These are phyloP conservation scores for Aurantiochytrium sp. DNA, from an alignment of 108 stramenopile species.

Conservation along the genomic window DNA sequence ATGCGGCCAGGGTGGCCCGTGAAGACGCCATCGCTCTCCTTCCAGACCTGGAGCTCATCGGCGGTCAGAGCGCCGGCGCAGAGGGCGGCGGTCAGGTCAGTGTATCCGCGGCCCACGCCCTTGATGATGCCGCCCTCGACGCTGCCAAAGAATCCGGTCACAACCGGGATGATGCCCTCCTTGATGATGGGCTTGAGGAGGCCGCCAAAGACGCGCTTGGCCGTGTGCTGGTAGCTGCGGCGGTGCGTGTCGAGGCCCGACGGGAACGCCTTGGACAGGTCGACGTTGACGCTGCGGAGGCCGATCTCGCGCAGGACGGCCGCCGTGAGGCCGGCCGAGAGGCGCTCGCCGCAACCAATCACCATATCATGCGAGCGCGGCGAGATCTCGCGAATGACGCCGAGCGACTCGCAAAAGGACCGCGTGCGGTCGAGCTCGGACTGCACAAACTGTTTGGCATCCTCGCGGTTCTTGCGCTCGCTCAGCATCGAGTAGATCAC, in stretches of 20 bases:
- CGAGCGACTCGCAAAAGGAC: conserved; percentile 25
- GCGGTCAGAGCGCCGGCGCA: not conserved
- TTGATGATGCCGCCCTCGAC: conserved; percentile 29
- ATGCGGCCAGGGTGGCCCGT: not conserved
- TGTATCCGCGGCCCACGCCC: conserved; percentile 30
- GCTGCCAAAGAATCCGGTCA: conserved; percentile 15
- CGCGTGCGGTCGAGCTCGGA: conserved; percentile 20
- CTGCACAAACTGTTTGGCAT: conserved; percentile 15
- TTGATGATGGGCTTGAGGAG: conserved; percentile 24
- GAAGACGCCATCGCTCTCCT: conserved; percentile 28
- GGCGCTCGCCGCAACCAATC: conserved; percentile 9
- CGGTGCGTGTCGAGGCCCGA: conserved; percentile 21
- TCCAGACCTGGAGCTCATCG: conserved; percentile 17
- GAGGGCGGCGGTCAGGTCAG: conserved; percentile 18
- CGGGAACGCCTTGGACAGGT: conserved; percentile 20
- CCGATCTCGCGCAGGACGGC: conserved; percentile 21
- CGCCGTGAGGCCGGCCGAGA: not conserved
- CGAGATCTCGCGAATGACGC: conserved; percentile 17
- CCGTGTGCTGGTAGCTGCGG: conserved; percentile 21
- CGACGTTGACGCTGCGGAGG: not conserved
- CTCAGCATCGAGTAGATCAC: conserved; percentile 18
- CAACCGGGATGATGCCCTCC: not conserved
- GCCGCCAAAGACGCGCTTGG: conserved; percentile 8
- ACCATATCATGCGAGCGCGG: conserved; percentile 27
- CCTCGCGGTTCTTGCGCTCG: not conserved